Evolutionary conservation across 2,329 filamentous ascomycete genomes (phyloP).

Genomic region (Trichoderma semiorbis): DNA sequence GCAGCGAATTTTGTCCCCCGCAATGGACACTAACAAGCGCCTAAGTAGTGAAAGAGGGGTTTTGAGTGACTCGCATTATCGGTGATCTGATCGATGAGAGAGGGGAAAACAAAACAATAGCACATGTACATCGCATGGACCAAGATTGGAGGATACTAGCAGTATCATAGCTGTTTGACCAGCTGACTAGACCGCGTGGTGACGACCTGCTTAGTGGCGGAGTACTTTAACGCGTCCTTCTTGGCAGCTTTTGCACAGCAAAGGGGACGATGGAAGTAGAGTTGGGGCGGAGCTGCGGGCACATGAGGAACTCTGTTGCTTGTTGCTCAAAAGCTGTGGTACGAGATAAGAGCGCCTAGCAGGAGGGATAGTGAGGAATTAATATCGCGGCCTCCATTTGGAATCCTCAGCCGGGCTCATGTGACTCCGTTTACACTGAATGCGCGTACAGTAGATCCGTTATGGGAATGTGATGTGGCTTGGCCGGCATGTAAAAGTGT

Average conservation of each 20-base stretch:
- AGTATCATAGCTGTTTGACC: background rate
- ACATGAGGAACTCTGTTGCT: background rate
- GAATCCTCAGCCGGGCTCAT: background rate
- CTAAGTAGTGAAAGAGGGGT: background rate
- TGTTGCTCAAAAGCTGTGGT: background rate
- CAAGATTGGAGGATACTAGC: background rate
- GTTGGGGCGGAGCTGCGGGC: background rate
- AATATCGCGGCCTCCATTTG: background rate
- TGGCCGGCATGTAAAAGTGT: background rate
- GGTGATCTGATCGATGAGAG: background rate
- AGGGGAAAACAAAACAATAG: background rate
- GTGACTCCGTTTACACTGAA: background rate
- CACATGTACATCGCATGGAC: background rate
- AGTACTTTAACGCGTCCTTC: background rate
- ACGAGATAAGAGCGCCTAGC: background rate
- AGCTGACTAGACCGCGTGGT: slow-evolving; percentile 8
- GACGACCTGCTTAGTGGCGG: background rate
- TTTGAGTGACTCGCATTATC: background rate
- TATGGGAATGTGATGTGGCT: background rate
- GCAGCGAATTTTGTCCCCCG: background rate
- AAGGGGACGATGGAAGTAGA: background rate
- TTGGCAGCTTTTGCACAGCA: background rate
- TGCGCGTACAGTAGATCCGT: background rate
- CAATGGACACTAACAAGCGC: background rate
- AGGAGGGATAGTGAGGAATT: background rate